Base-by-base conservation (phyloP, 148 eudicot genomes). In the Rhododendron vialii region DNA sequence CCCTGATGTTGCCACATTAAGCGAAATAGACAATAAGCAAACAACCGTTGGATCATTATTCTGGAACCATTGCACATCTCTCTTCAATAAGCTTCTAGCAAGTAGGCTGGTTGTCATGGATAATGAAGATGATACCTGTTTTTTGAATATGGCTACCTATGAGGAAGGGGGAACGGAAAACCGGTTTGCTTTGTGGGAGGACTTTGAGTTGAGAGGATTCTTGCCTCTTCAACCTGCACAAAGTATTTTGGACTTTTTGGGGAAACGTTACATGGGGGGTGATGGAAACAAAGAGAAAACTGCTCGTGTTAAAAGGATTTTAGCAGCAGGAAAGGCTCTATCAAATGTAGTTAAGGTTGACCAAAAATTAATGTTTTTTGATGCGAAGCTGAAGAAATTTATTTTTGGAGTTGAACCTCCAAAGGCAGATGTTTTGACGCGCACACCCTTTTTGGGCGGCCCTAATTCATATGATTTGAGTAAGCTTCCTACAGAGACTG, bases 141-240 rank as follows among this genome's bases (percentile, higher is more conserved):
- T 92, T 84, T 88, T 88, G 33, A 89, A 89, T 89, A 91, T 89
- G 92, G 86, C 87, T 89, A 86, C 82, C 85, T 92, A 91, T 84
- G 90, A 90, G n/a, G 94, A 92, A 87, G 93, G 91, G 75, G 91
- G 86, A 51, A 88, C 78, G 63, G 94, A 90, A 78, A 88, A 86
- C 69, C 90, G 81, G 86, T 85, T 87, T 86, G 94, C 93, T 71
- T 87, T 92, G 78, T 90, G 88, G 84, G 94, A 91, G 83, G 94
- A 92, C 90, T 90, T 92, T 63, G 94, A 92, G 88, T 81, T 92
- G 75, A 89, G 93, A 85, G 94, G 94, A 51, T 92, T 92, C 85
- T 82, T 87, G 76, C 94, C 93, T 30, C 90, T 92, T 86, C 88
- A 89, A 82, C 94, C 93, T 74, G 93, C 94, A 76, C 94, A 92